Percentiles rank a stretch among this genome's conserved stretches.
Evolutionary conservation across 73 alveolate genomes (phyloP).

Genomic region (Paramecium bursaria): DNA sequence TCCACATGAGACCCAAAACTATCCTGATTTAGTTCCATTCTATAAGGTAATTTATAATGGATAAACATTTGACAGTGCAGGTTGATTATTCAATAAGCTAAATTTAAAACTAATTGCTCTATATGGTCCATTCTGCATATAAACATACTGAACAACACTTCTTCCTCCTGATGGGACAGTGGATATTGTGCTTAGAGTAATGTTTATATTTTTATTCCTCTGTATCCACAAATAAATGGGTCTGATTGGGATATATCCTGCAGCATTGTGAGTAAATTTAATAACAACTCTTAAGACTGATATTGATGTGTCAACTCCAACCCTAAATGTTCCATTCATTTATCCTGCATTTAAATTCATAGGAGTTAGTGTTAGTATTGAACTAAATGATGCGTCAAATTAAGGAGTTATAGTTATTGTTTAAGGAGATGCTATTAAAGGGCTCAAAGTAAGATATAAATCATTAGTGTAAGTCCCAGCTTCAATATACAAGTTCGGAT

Average conservation of each 20-base stretch:
- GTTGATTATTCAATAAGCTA: neutral
- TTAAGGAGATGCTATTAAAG: neutral
- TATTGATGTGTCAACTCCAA: constrained; percentile 46
- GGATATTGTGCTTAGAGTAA: constrained; percentile 9
- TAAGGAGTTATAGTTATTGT: constrained; percentile 10
- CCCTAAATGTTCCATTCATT: constrained; percentile 16
- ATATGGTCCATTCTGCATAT: constrained; percentile 37
- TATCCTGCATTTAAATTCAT: constrained; percentile 13
- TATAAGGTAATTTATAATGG: constrained; percentile 1
- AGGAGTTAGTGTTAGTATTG: constrained; percentile 5
- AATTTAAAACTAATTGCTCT: constrained; percentile 20
- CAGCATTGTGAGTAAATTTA: constrained; percentile 4
- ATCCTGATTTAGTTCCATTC: neutral
- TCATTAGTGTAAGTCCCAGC: constrained; percentile 57
- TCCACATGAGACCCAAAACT: constrained; percentile 59
- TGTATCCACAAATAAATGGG: constrained; percentile 52
- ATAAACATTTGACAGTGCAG: neutral
- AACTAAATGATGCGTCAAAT: constrained; percentile 18
- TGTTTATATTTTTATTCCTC: constrained; percentile 32
- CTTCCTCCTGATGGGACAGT: constrained; percentile 46
- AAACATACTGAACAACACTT: constrained; percentile 11
- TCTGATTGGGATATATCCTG: constrained; percentile 35
- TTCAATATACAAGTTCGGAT: constrained; percentile 46
- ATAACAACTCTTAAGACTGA: constrained; percentile 38
- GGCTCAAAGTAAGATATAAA: neutral